Base-by-base conservation (phyloP, 2,329 filamentous ascomycete species). In the Tolypocladium album region DNA sequence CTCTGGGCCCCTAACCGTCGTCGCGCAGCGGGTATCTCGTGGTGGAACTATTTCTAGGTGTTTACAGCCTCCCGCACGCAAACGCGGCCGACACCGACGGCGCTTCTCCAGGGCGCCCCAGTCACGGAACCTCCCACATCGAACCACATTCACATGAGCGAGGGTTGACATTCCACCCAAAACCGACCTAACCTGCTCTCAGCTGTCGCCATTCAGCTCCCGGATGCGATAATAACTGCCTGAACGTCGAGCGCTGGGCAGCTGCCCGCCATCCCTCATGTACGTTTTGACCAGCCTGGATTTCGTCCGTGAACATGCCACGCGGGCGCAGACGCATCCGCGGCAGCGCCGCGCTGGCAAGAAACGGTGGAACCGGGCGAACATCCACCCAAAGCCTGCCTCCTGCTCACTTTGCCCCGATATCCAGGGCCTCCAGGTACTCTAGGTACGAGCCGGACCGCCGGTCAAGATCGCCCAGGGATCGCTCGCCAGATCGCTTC, bases 401-500 rank as follows among this genome's bases (percentile, higher is more conserved):
- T 45, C 47, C 38, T 42, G 38, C 60, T 61, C 55, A 61, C 60
- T 11, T 38, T 34, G n/a, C 31, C 47, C 62, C 43, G 43, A 60
- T 50, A 20, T 61, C 22, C 66, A 82, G 79, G 81, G 71, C 74
- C 67, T 81, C 76, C 63, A 78, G 82, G 76, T 83, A 84, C 70
- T 73, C 82, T 66, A 81, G 84, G 68, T 86, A 86, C 74, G 84
- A 87, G 69, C 78, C 80, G 70, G 82, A 84, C 69, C 82, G 80
- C 70, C 83, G 79, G 74, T 88, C 84, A 64, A 81, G 85, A 70
- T 88, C 82, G 67, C 80, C 83, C 63, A 80, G 87, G 69, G 87
- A 90, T 68, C 82, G 88, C 65, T 90, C 87, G 34, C 86, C 87
- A 57, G 84, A 85, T 65, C 82, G 86, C 61, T 90, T 81, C 62